Evolutionary conservation across 129 eudicot genomes (phyloP).

Genomic region (Helianthus tuberosus): DNA sequence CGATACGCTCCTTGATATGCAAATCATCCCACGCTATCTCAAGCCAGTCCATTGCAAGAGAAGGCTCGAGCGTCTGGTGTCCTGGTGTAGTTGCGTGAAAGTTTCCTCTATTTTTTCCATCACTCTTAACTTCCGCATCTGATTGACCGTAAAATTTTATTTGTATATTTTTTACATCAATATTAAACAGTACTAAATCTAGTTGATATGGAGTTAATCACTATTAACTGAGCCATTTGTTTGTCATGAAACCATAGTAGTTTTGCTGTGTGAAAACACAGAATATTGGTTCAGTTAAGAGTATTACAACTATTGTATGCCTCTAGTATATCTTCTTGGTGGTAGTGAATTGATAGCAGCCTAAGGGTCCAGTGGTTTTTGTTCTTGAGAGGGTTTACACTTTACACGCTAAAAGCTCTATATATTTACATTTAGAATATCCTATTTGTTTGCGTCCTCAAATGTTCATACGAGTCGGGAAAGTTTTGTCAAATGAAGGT

Average conservation of each 20-base stretch:
- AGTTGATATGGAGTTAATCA: neutral
- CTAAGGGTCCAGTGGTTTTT: neutral
- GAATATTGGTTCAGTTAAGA: too few species aligned
- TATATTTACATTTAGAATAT: too few species aligned
- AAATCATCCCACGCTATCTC: slow-evolving; percentile 93
- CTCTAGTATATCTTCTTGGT: neutral
- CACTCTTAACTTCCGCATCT: slow-evolving; percentile 45
- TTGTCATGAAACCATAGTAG: neutral
- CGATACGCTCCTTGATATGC: slow-evolving; percentile 87
- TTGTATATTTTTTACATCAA: neutral
- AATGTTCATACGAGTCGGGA: too few species aligned
- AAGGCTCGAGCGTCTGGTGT: slow-evolving; percentile 79
- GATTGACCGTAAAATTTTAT: slow-evolving; percentile 23
- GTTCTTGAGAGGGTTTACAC: neutral
- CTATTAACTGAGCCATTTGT: neutral
- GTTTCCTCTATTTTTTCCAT: slow-evolving; percentile 34
- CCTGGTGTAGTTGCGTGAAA: slow-evolving; percentile 47
- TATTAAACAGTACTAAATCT: neutral
- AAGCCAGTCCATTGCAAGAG: slow-evolving; percentile 95
- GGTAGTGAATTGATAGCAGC: neutral
- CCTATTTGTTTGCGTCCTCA: too few species aligned
- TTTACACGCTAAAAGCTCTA: neutral
- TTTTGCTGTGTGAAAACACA: too few species aligned
- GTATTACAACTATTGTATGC: too few species aligned
- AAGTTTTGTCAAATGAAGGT: too few species aligned